phyloP scores from a whole-genome alignment of 116 monocot genomes.

The Phalaenopsis hybrid region DNA sequence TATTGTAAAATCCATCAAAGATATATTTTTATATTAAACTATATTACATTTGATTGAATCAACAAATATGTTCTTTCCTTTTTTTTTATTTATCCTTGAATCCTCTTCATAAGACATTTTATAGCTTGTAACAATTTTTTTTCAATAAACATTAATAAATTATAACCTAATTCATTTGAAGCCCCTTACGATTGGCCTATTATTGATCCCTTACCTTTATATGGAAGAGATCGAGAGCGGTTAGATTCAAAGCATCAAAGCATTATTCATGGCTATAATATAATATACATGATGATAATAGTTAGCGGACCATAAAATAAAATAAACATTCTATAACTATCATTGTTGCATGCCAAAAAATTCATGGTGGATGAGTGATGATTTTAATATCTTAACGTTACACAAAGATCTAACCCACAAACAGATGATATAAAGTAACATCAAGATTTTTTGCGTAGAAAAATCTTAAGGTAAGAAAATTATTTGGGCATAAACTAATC shows the following conservation, averaged over 20 bases:
- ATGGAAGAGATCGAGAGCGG: conserved; percentile 78
- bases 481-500: too few species aligned
- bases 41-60: neutral
- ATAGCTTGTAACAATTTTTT: neutral
- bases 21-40: neutral
- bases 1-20: neutral
- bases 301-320: conserved; percentile 14
- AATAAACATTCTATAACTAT: neutral
- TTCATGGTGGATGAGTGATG: too few species aligned
- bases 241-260: conserved; percentile 78
- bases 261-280: conserved; percentile 61
- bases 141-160: neutral
- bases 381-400: too few species aligned
- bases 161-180: conserved; percentile 1
- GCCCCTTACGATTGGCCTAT: conserved; percentile 28
- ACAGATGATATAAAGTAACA: too few species aligned
- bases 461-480: too few species aligned
- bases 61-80: neutral
- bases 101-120: neutral
- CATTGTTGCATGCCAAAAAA: too few species aligned
- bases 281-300: conserved; percentile 83
- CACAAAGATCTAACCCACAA: too few species aligned
- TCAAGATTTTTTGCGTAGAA: too few species aligned
- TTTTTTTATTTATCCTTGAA: neutral
- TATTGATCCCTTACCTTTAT: conserved; percentile 82